These are phyloP conservation scores for Kwoniella pini DNA, from an alignment of 768 basidiomycete genomes.

Conservation along the genomic window DNA sequence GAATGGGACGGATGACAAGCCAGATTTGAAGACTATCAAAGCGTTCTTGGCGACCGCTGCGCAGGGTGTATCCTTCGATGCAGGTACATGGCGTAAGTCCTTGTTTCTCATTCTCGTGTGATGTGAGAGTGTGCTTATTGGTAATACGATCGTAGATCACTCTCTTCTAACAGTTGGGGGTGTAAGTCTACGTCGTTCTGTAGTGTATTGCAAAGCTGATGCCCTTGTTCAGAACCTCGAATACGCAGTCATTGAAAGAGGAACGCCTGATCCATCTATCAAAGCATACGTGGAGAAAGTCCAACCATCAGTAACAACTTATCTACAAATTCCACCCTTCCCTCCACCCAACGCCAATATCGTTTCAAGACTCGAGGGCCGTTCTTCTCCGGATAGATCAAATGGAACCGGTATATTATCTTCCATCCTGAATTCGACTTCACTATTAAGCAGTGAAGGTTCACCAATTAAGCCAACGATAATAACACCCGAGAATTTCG, in stretches of 20 bases:
- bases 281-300: constrained; percentile 18
- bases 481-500: constrained; percentile 79
- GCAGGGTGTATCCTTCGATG: constrained; percentile 84
- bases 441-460: background rate
- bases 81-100: constrained; percentile 84
- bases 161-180: constrained; percentile 42
- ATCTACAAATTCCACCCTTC: constrained; percentile 21
- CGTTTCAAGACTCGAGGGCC: background rate
- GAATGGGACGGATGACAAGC: constrained; percentile 71
- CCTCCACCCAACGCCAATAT: constrained; percentile 4
- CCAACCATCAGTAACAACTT: constrained; percentile 5
- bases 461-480: constrained; percentile 55
- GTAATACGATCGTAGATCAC: constrained; percentile 29
- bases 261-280: constrained; percentile 9
- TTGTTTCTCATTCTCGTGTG: constrained; percentile 3
- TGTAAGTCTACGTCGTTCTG: constrained; percentile 10
- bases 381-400: too few relatives aligned
- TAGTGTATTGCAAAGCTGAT: too few relatives aligned
- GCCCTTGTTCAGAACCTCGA: constrained; percentile 18
- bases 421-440: background rate
- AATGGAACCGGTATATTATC: constrained; percentile 2
- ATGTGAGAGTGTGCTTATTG: background rate
- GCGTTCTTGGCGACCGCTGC: constrained; percentile 78
- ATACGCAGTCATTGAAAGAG: constrained; percentile 42
- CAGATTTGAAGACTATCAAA: constrained; percentile 70